phyloP scores from a whole-genome alignment of 495 filamentous ascomycete genomes.

The Penicillium arizonense region DNA sequence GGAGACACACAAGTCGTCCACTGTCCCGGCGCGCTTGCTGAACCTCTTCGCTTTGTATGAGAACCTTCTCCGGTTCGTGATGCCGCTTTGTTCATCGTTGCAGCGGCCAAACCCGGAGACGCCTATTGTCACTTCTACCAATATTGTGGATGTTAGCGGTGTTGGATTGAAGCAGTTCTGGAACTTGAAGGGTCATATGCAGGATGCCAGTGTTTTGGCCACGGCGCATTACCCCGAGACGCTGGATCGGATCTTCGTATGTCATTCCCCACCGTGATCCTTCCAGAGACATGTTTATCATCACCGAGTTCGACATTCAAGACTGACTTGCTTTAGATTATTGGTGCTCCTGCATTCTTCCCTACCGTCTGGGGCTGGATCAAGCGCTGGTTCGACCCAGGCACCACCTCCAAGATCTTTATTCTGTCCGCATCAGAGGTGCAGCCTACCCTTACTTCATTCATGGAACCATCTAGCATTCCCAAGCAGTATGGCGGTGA shows the following conservation, averaged over 20 bases:
- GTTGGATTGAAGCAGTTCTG: constrained; percentile 90
- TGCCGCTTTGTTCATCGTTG: constrained; percentile 75
- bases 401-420: constrained; percentile 91
- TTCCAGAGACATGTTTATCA: no score
- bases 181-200: constrained; percentile 89
- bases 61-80: constrained; percentile 80
- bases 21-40: constrained; percentile 64
- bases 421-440: constrained; percentile 72
- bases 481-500: constrained; percentile 83
- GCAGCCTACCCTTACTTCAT: constrained; percentile 67
- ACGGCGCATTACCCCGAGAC: constrained; percentile 93
- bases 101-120: constrained; percentile 69
- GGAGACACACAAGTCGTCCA: constrained; percentile 51
- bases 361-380: constrained; percentile 94
- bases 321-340: constrained; percentile 53
- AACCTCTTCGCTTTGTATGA: constrained; percentile 87
- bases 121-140: constrained; percentile 81
- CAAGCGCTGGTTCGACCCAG: constrained; percentile 93
- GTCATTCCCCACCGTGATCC: constrained; percentile 19
- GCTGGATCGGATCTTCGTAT: constrained; percentile 78
- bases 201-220: constrained; percentile 80
- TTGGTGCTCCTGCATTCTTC: constrained; percentile 88
- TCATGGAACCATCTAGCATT: constrained; percentile 78
- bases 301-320: not conserved
- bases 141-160: constrained; percentile 83